These are phyloP conservation scores for Erodium texanum DNA, from an alignment of 441 rosid genomes.

Conservation along the genomic window DNA sequence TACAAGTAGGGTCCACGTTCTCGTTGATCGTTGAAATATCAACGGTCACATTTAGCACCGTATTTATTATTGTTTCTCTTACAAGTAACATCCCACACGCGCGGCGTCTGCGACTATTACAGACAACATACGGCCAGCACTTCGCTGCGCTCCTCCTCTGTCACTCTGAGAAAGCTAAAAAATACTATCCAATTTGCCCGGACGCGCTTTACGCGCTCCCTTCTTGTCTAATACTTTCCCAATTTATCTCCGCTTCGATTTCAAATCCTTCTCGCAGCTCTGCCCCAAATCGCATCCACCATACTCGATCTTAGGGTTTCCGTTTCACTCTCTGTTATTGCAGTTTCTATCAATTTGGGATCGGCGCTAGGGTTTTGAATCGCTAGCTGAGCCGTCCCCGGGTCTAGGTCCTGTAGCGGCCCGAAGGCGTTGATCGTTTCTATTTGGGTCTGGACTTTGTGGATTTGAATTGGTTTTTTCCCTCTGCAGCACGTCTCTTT, in stretches of 20 bases:
- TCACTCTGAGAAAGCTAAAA: background rate
- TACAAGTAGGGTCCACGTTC: too few species aligned
- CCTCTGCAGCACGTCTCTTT: background rate
- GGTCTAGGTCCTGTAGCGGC: too few species aligned
- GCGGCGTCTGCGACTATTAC: too few species aligned
- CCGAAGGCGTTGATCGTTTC: background rate
- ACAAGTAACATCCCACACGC: too few species aligned
- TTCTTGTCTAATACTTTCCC: background rate
- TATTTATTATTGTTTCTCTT: too few species aligned
- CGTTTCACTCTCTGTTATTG: background rate
- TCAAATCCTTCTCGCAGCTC: background rate
- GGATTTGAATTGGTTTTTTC: background rate
- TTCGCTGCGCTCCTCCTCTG: background rate
- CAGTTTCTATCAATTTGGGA: background rate
- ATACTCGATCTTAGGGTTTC: background rate
- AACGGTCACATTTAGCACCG: too few species aligned
- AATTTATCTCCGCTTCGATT: background rate
- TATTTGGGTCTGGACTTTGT: background rate
- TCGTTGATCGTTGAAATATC: too few species aligned
- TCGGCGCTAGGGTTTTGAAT: conserved; percentile 1
- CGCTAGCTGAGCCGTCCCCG: background rate
- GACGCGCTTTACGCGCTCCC: conserved; percentile 5
- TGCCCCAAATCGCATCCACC: background rate
- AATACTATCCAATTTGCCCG: background rate
- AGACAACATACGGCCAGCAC: too few species aligned